Evolutionary conservation across 768 basidiomycete species (phyloP), one percentile per base, ranked within the genome.

Genomic region (Leccinum rimulosum): DNA sequence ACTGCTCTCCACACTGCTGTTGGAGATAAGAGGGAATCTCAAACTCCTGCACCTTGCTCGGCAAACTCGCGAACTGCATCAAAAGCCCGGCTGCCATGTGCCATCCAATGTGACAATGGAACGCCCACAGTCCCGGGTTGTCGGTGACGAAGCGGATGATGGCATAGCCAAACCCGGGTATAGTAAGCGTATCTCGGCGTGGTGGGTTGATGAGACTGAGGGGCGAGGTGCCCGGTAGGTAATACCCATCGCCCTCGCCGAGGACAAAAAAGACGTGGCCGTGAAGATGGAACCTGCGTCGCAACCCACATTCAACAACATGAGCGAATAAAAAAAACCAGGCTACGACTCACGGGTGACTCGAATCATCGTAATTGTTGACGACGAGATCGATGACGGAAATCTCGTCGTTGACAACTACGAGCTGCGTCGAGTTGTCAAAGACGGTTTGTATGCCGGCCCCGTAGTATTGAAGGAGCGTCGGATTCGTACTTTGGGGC

Each of bases 91-190:
- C 69, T 0, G 75, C 73, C 74, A 76, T 77, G 59, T 76, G 73
- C 76, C 75, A 75, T 51, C 58, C 66, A 63, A 68, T 67, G 60
- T 77, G 79, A 38, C 79, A 80, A 63, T 80, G 79, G 67, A 80
- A 76, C 1, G 77, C 76, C 79, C 79, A 80, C 40, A 77, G 57
- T 31, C 79, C 79, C 0, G 79, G 75, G 55, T 79, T 79, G 63
- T 80, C 77, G 6, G 74, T 72, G 15, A 77, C 67, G 58, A 79
- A 79, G 31, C 80, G 74, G 22, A 81, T 68, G 17, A 69, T 66
- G 30, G 70, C 62, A 65, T 68, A 80, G 30, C 72, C 71, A 57
- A 64, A 79, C 19, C 73, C 73, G 1, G 77, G 78, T 45, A 81
- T 59, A 38, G 77, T 68, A 15, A 78, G 57, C 1, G 79, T 79